Evolutionary conservation across 2,329 filamentous ascomycete species (phyloP).

Genomic region (Ophiostoma sp.): DNA sequence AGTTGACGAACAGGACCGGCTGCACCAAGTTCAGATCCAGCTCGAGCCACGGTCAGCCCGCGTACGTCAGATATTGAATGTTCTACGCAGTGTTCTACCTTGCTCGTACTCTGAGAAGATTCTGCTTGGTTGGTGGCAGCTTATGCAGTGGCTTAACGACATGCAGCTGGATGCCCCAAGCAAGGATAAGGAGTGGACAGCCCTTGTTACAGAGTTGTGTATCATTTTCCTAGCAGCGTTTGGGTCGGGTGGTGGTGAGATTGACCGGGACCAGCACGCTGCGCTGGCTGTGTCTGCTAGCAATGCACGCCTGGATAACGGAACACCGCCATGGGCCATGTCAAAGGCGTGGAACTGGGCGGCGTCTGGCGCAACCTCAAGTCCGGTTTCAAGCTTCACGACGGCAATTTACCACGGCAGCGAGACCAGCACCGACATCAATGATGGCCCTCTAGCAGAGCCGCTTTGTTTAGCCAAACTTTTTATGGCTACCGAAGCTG

Average conservation of each 20-base stretch:
- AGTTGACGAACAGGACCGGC: slow-evolving; percentile 54
- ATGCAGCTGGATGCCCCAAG: slow-evolving; percentile 34
- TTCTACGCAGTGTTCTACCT: slow-evolving; percentile 60
- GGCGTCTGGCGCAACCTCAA: neutral
- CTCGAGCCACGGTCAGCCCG: slow-evolving; percentile 61
- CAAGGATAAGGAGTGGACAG: slow-evolving; percentile 62
- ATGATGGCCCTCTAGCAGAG: slow-evolving; percentile 37
- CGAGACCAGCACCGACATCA: slow-evolving; percentile 29
- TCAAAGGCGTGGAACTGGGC: slow-evolving; percentile 29
- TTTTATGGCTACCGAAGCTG: slow-evolving; percentile 59
- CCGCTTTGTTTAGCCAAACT: slow-evolving; percentile 57
- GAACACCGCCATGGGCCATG: slow-evolving; percentile 7
- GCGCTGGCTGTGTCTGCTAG: slow-evolving; percentile 14
- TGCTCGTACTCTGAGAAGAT: slow-evolving; percentile 55
- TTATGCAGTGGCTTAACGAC: slow-evolving; percentile 60
- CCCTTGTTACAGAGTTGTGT: slow-evolving; percentile 59
- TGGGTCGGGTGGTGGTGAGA: neutral
- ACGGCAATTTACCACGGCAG: neutral
- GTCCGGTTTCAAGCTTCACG: neutral
- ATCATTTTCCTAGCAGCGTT: slow-evolving; percentile 49
- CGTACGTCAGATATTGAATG: slow-evolving; percentile 55
- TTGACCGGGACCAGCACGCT: slow-evolving; percentile 3
- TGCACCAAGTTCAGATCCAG: slow-evolving; percentile 63
- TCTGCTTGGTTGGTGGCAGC: slow-evolving; percentile 67
- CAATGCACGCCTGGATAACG: neutral